These are phyloP conservation scores for Solanum medicagineum DNA, from an alignment of 257 asterid species.

Conservation along the genomic window DNA sequence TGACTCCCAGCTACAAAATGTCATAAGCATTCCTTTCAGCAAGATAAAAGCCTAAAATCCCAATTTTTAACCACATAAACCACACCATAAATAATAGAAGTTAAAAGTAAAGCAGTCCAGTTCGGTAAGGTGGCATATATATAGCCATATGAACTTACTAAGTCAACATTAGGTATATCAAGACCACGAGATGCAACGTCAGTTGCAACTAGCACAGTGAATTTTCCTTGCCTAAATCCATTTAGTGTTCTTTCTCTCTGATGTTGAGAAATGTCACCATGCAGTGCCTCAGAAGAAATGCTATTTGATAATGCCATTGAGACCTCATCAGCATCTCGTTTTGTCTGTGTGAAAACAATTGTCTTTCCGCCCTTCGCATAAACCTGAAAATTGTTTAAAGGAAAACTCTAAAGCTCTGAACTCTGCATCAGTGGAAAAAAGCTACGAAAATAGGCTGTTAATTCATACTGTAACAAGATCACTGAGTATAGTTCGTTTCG, in stretches of 20 bases:
- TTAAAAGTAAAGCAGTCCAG: neutral
- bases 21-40: neutral
- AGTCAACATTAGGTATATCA: slow-evolving; percentile 89
- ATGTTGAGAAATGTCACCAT: slow-evolving; percentile 95
- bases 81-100: neutral
- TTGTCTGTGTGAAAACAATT: slow-evolving; percentile 85
- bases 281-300: slow-evolving; percentile 92
- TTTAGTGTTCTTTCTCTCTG: slow-evolving; percentile 92
- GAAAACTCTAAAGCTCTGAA: neutral
- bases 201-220: slow-evolving; percentile 89
- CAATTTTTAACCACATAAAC: neutral
- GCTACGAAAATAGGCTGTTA: neutral
- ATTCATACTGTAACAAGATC: slow-evolving; percentile 67
- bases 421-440: neutral
- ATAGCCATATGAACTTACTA: slow-evolving; percentile 37
- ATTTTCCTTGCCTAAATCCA: slow-evolving; percentile 87
- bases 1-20: neutral
- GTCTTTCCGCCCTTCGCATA: slow-evolving; percentile 92
- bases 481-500: slow-evolving; percentile 63
- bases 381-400: slow-evolving; percentile 29
- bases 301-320: slow-evolving; percentile 57
- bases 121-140: neutral
- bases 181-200: slow-evolving; percentile 97
- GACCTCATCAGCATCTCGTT: slow-evolving; percentile 96
- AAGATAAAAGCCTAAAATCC: neutral